These are phyloP conservation scores for Funneliformis mosseae DNA, from an alignment of 192 early-diverging fungal genomes.

Conservation along the genomic window DNA sequence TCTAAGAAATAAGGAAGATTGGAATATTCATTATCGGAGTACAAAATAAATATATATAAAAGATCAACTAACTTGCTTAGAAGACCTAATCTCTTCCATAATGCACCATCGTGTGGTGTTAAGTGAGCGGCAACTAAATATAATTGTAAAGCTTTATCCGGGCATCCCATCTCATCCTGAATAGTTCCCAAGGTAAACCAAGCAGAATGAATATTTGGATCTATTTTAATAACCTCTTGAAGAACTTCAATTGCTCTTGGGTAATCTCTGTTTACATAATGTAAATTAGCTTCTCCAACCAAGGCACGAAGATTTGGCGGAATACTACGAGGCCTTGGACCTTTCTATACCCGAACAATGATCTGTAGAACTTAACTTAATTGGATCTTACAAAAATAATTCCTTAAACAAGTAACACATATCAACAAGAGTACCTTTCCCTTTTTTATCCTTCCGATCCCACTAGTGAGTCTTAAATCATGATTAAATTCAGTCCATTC, in stretches of 20 bases:
- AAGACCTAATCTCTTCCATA: constrained; percentile 84
- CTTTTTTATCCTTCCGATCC: constrained; percentile 16
- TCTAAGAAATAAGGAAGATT: constrained; percentile 35
- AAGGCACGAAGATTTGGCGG: constrained; percentile 55
- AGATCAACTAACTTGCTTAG: constrained; percentile 62
- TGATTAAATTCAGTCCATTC: constrained; percentile 31
- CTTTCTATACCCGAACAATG: constrained; percentile 4
- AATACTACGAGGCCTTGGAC: background rate
- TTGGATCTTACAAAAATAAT: background rate
- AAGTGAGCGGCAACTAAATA: constrained; percentile 92
- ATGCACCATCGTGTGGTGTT: constrained; percentile 62
- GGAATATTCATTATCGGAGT: background rate
- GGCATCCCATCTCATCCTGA: constrained; percentile 83
- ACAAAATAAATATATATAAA: background rate
- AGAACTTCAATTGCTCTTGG: constrained; percentile 70
- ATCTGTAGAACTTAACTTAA: background rate
- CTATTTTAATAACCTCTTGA: constrained; percentile 75
- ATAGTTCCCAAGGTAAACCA: constrained; percentile 91
- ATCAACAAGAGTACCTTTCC: constrained; percentile 2
- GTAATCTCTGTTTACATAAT: constrained; percentile 73
- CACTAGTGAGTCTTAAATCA: constrained; percentile 31
- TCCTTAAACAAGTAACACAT: background rate
- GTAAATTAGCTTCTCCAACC: constrained; percentile 77
- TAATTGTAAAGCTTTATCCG: constrained; percentile 71
- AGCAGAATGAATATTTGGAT: constrained; percentile 72